Evolutionary conservation across 768 basidiomycete genomes (phyloP).

Genomic region (Amanita rubescens): DNA sequence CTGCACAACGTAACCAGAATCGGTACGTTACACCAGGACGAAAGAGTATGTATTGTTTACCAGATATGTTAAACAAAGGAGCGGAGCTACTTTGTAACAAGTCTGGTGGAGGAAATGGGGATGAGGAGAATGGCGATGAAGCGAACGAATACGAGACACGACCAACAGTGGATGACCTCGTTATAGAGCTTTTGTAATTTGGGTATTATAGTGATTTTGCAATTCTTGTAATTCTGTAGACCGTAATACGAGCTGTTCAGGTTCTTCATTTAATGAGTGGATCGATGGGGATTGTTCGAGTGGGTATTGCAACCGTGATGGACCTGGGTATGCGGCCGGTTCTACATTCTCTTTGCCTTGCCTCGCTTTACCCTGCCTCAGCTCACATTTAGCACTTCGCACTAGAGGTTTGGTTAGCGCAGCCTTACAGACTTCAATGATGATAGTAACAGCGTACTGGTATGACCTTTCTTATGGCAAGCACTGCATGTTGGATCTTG

Average conservation of each 20-base stretch:
- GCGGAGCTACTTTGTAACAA: not conserved
- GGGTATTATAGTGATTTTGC: not conserved
- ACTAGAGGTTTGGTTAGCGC: not conserved
- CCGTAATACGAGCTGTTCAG: not conserved
- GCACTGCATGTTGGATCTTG: not conserved
- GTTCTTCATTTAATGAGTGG: not conserved
- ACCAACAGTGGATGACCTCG: not conserved
- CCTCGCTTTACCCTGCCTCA: not conserved
- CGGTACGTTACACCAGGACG: too few relatives aligned
- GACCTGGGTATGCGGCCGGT: not conserved
- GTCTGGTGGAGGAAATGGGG: not conserved
- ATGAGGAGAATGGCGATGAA: not conserved
- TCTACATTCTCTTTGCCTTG: conserved; percentile 1
- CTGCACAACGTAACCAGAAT: too few relatives aligned
- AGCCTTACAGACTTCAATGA: not conserved
- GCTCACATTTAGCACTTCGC: not conserved
- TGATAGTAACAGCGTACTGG: not conserved
- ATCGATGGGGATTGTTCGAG: not conserved
- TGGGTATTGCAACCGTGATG: not conserved
- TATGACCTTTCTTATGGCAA: conserved; percentile 1
- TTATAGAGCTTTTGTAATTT: conserved; percentile 4
- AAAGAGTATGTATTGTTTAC: conserved; percentile 1
- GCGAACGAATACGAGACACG: not conserved
- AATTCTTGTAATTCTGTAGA: conserved; percentile 1
- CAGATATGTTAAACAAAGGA: conserved; percentile 1